Conservation (phyloP, 225 moss, liverwort and hornwort genomes). For the Pleurozium schreberi region DNA sequence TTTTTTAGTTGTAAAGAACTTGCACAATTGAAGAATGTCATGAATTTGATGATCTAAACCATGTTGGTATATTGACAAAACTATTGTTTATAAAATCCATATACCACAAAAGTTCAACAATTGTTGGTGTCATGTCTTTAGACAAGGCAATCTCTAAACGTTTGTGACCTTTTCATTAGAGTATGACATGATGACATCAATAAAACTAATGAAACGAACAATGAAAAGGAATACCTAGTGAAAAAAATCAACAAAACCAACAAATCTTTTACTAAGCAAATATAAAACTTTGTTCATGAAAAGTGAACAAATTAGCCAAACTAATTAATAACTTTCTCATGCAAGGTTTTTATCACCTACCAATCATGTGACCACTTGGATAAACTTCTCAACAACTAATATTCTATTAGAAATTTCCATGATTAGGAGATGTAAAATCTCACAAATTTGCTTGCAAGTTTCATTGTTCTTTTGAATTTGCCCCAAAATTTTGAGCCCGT, state of each 20-base stretch:
- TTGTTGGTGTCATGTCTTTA: too few species aligned
- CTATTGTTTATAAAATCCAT: neutral
- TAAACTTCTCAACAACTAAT: too few species aligned
- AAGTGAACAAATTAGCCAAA: too few species aligned
- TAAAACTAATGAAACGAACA: neutral
- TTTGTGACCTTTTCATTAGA: neutral
- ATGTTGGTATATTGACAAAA: neutral
- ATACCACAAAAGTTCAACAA: neutral
- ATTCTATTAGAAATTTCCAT: neutral
- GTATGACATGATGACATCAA: neutral
- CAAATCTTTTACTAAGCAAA: neutral
- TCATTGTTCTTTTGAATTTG: neutral
- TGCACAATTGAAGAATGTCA: neutral
- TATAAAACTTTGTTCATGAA: neutral
- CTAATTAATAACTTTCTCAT: neutral
- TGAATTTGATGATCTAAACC: accelerated
- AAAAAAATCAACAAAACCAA: neutral
- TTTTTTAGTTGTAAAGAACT: neutral
- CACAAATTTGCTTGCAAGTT: neutral
- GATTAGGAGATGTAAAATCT: neutral
- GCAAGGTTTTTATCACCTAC: neutral
- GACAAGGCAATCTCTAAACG: neutral
- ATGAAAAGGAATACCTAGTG: too few species aligned
- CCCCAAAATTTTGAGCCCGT: neutral
- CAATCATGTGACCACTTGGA: neutral